These are phyloP conservation scores for Peronospora belbahrii DNA, from an alignment of 352 stramenopile species.

Conservation along the genomic window DNA sequence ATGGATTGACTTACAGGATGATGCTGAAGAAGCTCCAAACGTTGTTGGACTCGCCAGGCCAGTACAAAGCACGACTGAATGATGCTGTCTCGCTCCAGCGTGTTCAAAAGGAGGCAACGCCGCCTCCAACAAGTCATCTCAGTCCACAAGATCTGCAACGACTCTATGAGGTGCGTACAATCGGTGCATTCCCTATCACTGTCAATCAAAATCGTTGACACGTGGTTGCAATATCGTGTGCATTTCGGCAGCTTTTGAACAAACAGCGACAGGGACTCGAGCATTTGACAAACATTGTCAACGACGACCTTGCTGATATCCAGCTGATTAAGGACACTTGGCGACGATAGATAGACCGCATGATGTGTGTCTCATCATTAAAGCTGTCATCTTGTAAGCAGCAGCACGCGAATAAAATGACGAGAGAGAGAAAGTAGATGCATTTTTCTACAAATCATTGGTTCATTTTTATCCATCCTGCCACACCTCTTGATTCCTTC, in stretches of 20 bases:
- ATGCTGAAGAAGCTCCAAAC: constrained; percentile 79
- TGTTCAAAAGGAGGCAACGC: constrained; percentile 46
- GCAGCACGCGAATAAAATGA: neutral
- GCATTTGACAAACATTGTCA: constrained; percentile 73
- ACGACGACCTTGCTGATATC: constrained; percentile 81
- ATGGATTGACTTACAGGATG: constrained; percentile 30
- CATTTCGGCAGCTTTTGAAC: constrained; percentile 62
- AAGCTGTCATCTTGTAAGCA: neutral
- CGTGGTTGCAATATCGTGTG: constrained; percentile 3
- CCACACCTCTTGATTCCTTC: too few species aligned
- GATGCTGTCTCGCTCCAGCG: constrained; percentile 66
- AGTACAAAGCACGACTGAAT: constrained; percentile 84
- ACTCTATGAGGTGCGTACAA: constrained; percentile 50
- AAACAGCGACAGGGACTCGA: constrained; percentile 81
- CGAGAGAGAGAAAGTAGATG: neutral
- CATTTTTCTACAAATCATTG: neutral
- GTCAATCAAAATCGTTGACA: neutral
- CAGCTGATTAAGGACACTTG: constrained; percentile 84
- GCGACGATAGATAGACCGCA: constrained; percentile 41
- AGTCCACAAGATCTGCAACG: constrained; percentile 68
- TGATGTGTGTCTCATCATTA: neutral
- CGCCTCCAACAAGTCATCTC: constrained; percentile 39
- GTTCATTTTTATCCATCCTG: too few species aligned
- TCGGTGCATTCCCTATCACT: neutral
- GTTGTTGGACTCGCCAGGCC: constrained; percentile 66